Evolutionary conservation across 441 rosid genomes (phyloP), one percentile per base, ranked within the genome.

Genomic region (Mallotus japonicus): DNA sequence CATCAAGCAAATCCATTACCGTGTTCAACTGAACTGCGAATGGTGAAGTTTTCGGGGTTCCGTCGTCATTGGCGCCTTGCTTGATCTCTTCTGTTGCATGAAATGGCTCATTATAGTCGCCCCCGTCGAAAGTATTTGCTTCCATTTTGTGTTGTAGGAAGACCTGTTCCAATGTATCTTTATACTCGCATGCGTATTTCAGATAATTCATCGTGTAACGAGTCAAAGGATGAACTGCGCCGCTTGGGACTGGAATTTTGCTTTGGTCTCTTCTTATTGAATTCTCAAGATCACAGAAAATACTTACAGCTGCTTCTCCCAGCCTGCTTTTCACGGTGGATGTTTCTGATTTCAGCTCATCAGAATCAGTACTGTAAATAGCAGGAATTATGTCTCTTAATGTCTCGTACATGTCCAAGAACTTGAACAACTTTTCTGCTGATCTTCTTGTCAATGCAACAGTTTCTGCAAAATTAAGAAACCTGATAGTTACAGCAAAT

Each of bases 151-250:
- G 93, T 6, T 89, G 87, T 65, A 79, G 83, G 76, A 92, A 95
- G n/a, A 92, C 89, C 68, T 90, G 92, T 65, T 95, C 98, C 53
- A 95, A 73, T 0, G 99, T 91, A 47, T 80, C 83, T 59, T 83
- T 88, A 77, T 95, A 92, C 72, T 90, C 97, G 17, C 98, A 91
- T 0, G 95, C 83, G 49, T 86, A 86, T 77, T 86, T 87, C 14
- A 95, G 86, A 76, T 91, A 95, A 79, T 92, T 95, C 90, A 95
- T 80, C 0, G 94, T 90, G 90, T 95, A 95, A 67, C 98, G 92
- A 1, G 98, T 92, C 49, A 92, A 61, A 0, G 97, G 99, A 67
- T 95, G 99, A 50, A 92, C 97, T 0, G 95, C 97, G 0, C 99
- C 99, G 11, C 97, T 93, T 0, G 98, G 97, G 16, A 91, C 95